Percentiles rank a stretch among this genome's conserved stretches.
Evolutionary conservation across 495 filamentous ascomycete genomes (phyloP).

Genomic region (Penicillium diatomitis): DNA sequence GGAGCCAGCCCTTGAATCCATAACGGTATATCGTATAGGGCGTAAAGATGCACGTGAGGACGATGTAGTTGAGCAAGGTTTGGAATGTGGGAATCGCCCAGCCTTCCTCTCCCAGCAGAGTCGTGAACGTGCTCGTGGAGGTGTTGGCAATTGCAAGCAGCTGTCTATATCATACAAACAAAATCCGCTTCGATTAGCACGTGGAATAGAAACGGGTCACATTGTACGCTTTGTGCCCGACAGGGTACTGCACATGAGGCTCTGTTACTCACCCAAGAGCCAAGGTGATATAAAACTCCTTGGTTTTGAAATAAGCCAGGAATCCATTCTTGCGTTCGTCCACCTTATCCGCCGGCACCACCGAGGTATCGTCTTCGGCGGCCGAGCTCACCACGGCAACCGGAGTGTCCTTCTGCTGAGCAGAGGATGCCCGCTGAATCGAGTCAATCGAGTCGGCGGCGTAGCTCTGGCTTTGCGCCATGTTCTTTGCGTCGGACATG

Average conservation of each 20-base stretch:
- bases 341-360: conserved; percentile 24
- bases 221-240: not conserved
- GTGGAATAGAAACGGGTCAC: too few species aligned
- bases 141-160: conserved; percentile 81
- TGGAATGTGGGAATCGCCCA: conserved; percentile 96
- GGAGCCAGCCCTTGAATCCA: conserved; percentile 60
- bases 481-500: conserved; percentile 25
- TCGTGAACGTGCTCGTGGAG: conserved; percentile 77
- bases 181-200: too few species aligned
- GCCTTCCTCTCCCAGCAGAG: conserved; percentile 54
- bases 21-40: conserved; percentile 74
- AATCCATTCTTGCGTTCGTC: conserved; percentile 44
- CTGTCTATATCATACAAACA: conserved; percentile 43
- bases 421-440: conserved; percentile 1
- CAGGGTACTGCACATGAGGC: not conserved
- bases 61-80: conserved; percentile 84
- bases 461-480: conserved; percentile 14
- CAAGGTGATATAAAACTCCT: conserved; percentile 80
- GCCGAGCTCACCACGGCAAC: conserved; percentile 12
- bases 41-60: conserved; percentile 78
- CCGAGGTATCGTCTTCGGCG: conserved; percentile 9
- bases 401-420: conserved; percentile 17
- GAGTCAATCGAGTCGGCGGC: conserved; percentile 7
- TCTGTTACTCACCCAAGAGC: conserved; percentile 53
- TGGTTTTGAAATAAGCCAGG: conserved; percentile 74